Evolutionary conservation across 2,329 filamentous ascomycete species (phyloP).

Genomic region (Fusarium hostae): DNA sequence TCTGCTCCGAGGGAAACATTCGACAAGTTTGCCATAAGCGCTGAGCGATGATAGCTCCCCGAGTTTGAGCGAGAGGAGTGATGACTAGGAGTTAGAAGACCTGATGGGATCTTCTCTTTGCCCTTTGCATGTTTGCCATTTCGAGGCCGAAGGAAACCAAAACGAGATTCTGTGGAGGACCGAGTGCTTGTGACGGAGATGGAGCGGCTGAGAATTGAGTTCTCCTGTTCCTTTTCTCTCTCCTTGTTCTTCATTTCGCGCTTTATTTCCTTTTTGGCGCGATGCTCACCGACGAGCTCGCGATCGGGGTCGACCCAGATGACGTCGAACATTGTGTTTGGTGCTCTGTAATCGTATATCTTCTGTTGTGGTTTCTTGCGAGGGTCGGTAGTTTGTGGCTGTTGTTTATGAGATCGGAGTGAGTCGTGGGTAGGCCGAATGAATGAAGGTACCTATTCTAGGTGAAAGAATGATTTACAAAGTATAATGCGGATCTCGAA

Average conservation of each 20-base stretch:
- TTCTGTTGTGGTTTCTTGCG: neutral
- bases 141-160: conserved; percentile 58
- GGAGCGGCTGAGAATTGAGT: conserved; percentile 48
- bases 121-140: conserved; percentile 39
- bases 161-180: conserved; percentile 54
- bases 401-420: neutral
- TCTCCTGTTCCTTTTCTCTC: conserved; percentile 22
- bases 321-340: conserved; percentile 66
- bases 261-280: conserved; percentile 58
- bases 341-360: neutral
- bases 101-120: conserved; percentile 38
- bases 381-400: neutral
- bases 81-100: conserved; percentile 41
- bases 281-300: conserved; percentile 64
- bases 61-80: conserved; percentile 44
- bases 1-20: conserved; percentile 25
- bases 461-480: neutral
- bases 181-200: conserved; percentile 58
- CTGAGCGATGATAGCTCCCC: conserved; percentile 40
- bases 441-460: neutral
- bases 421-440: neutral
- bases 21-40: conserved; percentile 21
- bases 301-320: conserved; percentile 67
- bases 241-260: conserved; percentile 47
- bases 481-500: neutral